Evolutionary conservation across 306 rosid species (phyloP).

Genomic region (Medicago arabica): DNA sequence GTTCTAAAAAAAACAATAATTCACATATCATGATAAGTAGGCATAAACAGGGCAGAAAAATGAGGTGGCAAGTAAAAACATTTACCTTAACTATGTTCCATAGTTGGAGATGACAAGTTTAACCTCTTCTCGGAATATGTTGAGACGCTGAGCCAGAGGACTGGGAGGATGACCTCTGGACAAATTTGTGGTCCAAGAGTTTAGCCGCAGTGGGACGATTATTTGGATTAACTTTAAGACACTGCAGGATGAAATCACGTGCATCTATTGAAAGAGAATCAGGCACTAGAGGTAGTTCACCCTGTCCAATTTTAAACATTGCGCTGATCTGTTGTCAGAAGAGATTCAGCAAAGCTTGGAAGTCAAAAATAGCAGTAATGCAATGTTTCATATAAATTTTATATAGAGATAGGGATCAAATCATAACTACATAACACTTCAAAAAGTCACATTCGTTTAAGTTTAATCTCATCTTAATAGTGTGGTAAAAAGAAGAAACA

Average conservation of each 20-base stretch:
- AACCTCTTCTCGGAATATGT: slow-evolving; percentile 49
- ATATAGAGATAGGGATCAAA: not conserved
- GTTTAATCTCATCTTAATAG: slow-evolving; percentile 1
- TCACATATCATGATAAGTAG: not conserved
- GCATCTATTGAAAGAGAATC: slow-evolving; percentile 81
- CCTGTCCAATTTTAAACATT: slow-evolving; percentile 80
- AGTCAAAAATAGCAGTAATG: slow-evolving; percentile 26
- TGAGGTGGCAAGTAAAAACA: not conserved
- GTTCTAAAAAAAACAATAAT: not conserved
- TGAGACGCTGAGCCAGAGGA: slow-evolving; percentile 79
- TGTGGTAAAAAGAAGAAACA: slow-evolving; percentile 18
- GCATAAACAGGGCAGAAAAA: slow-evolving; percentile 26
- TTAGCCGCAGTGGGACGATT: slow-evolving; percentile 72
- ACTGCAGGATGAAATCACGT: slow-evolving; percentile 64
- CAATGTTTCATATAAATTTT: not conserved
- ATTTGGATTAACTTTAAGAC: slow-evolving; percentile 71
- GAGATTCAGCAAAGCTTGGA: slow-evolving; percentile 37
- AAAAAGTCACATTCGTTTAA: not conserved
- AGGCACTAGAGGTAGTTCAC: slow-evolving; percentile 71
- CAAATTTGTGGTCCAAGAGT: slow-evolving; percentile 77
- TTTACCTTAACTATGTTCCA: slow-evolving; percentile 56
- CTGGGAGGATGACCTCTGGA: slow-evolving; percentile 57
- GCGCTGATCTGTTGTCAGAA: slow-evolving; percentile 71
- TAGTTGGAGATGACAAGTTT: slow-evolving; percentile 36
- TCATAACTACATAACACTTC: not conserved